phyloP scores from a whole-genome alignment of 1,284 basidiomycete species.

The Anthracocystis walkeri region DNA sequence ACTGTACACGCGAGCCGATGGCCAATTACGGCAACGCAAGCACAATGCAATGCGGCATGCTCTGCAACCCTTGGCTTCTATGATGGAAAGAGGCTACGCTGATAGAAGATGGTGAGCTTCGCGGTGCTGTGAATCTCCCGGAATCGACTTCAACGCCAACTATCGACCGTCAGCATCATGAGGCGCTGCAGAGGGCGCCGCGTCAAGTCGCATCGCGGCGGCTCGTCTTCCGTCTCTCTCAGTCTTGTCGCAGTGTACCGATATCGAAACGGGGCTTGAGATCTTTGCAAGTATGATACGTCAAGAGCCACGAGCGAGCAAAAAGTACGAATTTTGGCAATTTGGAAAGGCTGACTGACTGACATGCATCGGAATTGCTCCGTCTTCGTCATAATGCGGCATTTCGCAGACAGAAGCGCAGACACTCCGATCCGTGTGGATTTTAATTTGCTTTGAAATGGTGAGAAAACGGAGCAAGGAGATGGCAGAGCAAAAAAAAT shows the following conservation, averaged over 20 bases:
- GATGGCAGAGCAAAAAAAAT: not conserved
- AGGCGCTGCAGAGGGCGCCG: no score
- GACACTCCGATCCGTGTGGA: conserved; percentile 12
- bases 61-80: not conserved
- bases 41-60: not conserved
- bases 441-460: not conserved
- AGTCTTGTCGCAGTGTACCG: not conserved
- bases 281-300: not conserved
- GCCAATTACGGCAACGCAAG: conserved; percentile 1
- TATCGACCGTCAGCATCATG: no score
- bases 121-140: no score
- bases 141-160: no score
- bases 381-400: conserved; percentile 5
- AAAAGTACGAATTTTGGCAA: not conserved
- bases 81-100: no score
- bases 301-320: no score
- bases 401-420: not conserved
- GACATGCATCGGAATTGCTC: not conserved
- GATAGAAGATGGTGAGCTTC: no score
- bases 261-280: not conserved
- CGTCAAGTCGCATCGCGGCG: no score
- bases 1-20: conserved; percentile 3
- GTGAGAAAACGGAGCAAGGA: not conserved
- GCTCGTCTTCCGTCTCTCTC: no score
- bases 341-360: not conserved